phyloP scores from a whole-genome alignment of 345 rosid genomes.

The Heritiera fomes region DNA sequence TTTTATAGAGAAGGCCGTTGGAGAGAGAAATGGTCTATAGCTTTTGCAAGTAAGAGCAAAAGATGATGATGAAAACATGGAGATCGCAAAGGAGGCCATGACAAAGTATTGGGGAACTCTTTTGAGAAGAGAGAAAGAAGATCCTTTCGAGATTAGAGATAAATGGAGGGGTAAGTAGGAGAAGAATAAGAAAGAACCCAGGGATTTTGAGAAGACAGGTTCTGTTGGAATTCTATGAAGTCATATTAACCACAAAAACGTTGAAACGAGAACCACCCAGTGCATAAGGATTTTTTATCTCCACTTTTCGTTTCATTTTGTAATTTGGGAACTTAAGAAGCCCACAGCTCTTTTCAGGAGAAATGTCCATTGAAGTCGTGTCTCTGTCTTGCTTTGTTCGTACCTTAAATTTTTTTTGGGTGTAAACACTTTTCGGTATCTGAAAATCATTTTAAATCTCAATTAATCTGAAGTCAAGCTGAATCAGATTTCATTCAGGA shows the following conservation, averaged over 20 bases:
- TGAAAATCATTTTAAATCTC: no score
- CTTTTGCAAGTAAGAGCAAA: constrained; percentile 41
- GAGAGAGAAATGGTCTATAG: constrained; percentile 26
- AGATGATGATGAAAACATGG: constrained; percentile 37
- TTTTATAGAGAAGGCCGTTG: constrained; percentile 22
- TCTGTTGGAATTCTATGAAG: background rate
- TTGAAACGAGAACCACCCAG: constrained; percentile 2
- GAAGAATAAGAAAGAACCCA: background rate
- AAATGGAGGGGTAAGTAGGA: no score
- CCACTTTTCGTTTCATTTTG: background rate
- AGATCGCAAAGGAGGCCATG: constrained; percentile 50
- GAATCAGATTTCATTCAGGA: no score
- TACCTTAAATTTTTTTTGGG: no score
- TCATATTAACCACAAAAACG: no score
- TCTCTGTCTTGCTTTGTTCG: background rate
- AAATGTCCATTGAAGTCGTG: background rate
- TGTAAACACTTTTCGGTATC: no score
- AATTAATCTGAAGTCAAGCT: no score
- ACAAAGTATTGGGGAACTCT: background rate
- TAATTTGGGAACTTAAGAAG: background rate
- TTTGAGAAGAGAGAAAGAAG: background rate
- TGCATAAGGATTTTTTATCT: background rate
- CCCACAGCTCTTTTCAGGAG: background rate
- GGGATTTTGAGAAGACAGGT: background rate
- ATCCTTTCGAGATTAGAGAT: no score